A percentile compares a stretch with the other conserved stretches of the same genome.
phyloP scores from a whole-genome alignment of 495 filamentous ascomycete species.

The Umbilicaria muhlenbergii region DNA sequence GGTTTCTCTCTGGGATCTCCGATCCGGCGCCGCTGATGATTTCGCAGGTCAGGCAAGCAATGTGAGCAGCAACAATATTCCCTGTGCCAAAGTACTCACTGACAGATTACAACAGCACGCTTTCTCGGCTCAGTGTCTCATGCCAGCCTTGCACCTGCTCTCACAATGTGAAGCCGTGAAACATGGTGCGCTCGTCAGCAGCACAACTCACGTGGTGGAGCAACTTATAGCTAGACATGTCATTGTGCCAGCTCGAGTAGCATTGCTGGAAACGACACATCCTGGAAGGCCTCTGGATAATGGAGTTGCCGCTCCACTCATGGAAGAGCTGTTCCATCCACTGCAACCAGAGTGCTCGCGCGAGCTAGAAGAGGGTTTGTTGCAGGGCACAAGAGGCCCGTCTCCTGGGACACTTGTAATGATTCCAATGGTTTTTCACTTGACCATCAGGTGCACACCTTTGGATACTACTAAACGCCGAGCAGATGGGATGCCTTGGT shows the following conservation, averaged over 20 bases:
- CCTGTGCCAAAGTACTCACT: not conserved
- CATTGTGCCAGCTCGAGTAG: slow-evolving; percentile 46
- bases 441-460: slow-evolving; percentile 38
- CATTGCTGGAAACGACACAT: slow-evolving; percentile 22
- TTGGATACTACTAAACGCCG: slow-evolving; percentile 36
- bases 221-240: slow-evolving; percentile 53
- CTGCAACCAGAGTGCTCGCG: not conserved
- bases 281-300: slow-evolving; percentile 15
- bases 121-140: slow-evolving; percentile 13
- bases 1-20: slow-evolving; percentile 30
- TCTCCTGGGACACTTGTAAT: slow-evolving; percentile 1
- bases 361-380: not conserved
- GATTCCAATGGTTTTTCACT: slow-evolving; percentile 31
- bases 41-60: slow-evolving; percentile 26
- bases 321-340: not conserved
- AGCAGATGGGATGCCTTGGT: slow-evolving; percentile 45
- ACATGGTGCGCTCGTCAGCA: not conserved
- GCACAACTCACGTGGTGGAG: slow-evolving; percentile 28
- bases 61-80: slow-evolving; percentile 11
- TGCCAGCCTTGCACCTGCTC: slow-evolving; percentile 15
- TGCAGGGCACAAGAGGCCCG: not conserved
- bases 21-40: slow-evolving; percentile 25
- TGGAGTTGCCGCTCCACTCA: slow-evolving; percentile 4
- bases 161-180: slow-evolving; percentile 11
- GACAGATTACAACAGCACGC: slow-evolving; percentile 1